Base-by-base conservation (phyloP, 345 rosid genomes). In the Eucalyptus camaldulensis region DNA sequence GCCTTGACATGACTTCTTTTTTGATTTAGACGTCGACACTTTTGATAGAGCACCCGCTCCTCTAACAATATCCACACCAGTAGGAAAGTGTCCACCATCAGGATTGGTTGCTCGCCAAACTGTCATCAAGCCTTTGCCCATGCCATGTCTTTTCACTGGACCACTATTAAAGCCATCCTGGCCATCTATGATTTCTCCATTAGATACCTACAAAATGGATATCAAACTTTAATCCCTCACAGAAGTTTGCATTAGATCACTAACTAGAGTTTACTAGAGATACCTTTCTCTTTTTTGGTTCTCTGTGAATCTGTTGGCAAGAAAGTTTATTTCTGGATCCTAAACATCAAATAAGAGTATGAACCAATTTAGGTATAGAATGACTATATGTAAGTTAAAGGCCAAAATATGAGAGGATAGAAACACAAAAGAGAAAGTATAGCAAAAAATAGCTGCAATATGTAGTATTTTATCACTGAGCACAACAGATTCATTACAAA, bases 101-200 rank as follows among this genome's bases (percentile, higher is more conserved):
- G 97, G 99, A 93, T 97, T 95, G 90, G 93, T 92, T 67, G 93
- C 95, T 86, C 93, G 92, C 99, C 99, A 97, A 62, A 93, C 96
- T 80, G 98, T 95, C 99, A 98, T 98, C 93, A 98, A 94, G 67
- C 98, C 99, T 91, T 98, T 98, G 43, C 99, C 99, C n/a, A 96
- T 95, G 90, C 99, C 99, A 93, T 98, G 98, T 89, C 94, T 98
- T 92, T 29, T 95, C 87, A 80, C 90, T 47, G 93, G 91, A 90
- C 88, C 89, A 87, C 88, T 91, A 86, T 88, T 76, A 81, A 51
- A 83, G 88, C 87, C 86, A 87, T 90, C 91, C 90, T 87, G 92
- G 86, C 51, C 33, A 90, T 86, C 88, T 50, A 89, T 47, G 72
- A 80, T 62, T 50, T 62, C 87, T 85, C 86, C 54, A 90, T 86